Conservation (phyloP, 169 alveolate genomes). For the Plasmodium yoelii region DNA sequence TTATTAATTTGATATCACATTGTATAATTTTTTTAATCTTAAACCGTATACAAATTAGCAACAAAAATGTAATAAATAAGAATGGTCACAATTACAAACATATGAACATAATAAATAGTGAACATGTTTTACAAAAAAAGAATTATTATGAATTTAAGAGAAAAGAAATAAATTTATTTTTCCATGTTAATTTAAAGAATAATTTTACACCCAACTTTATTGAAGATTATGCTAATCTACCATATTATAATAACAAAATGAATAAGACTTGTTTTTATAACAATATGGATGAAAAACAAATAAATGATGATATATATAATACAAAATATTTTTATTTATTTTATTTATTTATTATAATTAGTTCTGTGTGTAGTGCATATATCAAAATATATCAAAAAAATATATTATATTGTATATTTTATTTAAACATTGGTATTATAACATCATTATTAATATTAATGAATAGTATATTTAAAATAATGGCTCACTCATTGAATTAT, state of each 20-base stretch:
- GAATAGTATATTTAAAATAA: conserved; percentile 55
- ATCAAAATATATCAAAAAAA: conserved; percentile 59
- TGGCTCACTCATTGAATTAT: conserved; percentile 62
- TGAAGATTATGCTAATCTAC: neutral
- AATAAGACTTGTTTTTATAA: neutral
- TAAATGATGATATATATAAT: conserved; percentile 4
- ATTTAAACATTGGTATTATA: conserved; percentile 50
- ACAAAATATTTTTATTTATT: neutral
- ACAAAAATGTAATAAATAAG: neutral
- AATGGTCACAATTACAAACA: neutral
- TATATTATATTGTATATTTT: conserved; percentile 52
- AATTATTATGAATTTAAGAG: neutral
- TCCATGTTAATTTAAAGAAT: neutral
- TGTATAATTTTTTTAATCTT: conserved; percentile 40
- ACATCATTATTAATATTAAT: conserved; percentile 50
- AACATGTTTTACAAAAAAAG: neutral
- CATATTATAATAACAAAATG: neutral
- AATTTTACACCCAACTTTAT: neutral
- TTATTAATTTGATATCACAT: conserved; percentile 42
- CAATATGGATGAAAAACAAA: neutral
- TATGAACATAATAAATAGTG: neutral
- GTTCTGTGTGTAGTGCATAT: conserved; percentile 68
- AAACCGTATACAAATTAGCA: conserved; percentile 39
- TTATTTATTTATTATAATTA: conserved; percentile 32
- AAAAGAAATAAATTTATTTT: conserved; percentile 15